These are phyloP conservation scores for Pseudogymnoascus sp. DNA, from an alignment of 2,329 filamentous ascomycete genomes.

Conservation along the genomic window DNA sequence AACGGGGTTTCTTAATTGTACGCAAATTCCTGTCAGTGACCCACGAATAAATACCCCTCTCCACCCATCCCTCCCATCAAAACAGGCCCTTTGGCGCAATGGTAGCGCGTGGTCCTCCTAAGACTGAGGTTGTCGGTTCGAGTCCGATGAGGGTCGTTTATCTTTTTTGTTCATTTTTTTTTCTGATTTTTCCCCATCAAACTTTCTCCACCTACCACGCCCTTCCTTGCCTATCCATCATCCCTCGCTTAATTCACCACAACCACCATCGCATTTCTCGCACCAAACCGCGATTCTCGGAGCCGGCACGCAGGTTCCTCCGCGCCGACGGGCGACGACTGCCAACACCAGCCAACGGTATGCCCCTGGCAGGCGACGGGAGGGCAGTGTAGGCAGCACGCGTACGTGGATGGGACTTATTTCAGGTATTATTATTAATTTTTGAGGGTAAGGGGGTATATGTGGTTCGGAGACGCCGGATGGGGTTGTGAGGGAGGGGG, in stretches of 20 bases:
- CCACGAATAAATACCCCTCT: background rate
- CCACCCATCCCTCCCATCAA: background rate
- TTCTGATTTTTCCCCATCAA: background rate
- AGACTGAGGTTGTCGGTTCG: constrained; percentile 38
- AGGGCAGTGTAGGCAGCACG: background rate
- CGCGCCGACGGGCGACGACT: too few species aligned
- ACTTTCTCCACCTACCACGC: too few species aligned
- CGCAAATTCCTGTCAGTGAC: too few species aligned
- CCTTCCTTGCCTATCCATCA: too few species aligned
- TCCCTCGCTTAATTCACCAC: background rate
- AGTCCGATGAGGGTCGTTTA: constrained; percentile 16
- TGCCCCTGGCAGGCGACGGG: background rate
- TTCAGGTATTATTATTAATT: background rate
- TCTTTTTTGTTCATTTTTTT: background rate
- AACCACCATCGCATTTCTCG: too few species aligned
- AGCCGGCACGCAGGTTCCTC: too few species aligned
- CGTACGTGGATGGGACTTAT: background rate
- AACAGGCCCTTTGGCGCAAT: constrained; percentile 32
- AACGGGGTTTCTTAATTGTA: too few species aligned
- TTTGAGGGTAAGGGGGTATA: background rate
- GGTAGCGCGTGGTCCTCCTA: constrained; percentile 42
- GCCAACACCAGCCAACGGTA: too few species aligned
- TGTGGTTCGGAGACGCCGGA: background rate
- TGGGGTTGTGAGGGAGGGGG: background rate
- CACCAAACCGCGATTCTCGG: too few species aligned